A percentile compares a stretch with the other conserved stretches of the same genome.
These are phyloP conservation scores for Kockiozyma suomiensis DNA, from an alignment of 805 yeast genomes.

Conservation along the genomic window DNA sequence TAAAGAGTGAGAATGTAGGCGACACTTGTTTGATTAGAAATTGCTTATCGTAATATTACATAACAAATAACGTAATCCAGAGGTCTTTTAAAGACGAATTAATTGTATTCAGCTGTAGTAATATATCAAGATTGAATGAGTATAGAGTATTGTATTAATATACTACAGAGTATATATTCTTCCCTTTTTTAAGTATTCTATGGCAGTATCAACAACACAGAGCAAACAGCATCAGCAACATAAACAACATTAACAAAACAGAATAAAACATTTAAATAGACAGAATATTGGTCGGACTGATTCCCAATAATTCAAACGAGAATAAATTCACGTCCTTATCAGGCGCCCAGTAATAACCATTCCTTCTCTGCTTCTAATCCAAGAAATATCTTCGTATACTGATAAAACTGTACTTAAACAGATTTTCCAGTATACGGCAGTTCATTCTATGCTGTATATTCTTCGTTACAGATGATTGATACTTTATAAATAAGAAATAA, in stretches of 20 bases:
- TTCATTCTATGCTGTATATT: not conserved
- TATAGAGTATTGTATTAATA: too few relatives aligned
- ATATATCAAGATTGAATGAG: too few relatives aligned
- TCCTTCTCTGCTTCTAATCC: not conserved
- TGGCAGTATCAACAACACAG: too few relatives aligned
- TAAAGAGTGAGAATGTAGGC: not conserved
- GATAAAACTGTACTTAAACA: not conserved
- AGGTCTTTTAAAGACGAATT: too few relatives aligned
- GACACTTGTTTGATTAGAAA: not conserved
- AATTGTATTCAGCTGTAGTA: too few relatives aligned
- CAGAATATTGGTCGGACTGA: conserved; percentile 27
- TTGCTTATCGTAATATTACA: not conserved
- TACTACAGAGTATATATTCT: too few relatives aligned
- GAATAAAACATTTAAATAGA: not conserved
- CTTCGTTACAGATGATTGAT: not conserved
- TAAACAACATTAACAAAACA: not conserved
- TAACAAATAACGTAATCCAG: not conserved
- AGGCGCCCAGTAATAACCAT: conserved; percentile 32
- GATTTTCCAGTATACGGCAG: not conserved
- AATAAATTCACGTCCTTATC: conserved; percentile 13
- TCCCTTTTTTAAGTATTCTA: too few relatives aligned
- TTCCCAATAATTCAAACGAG: conserved; percentile 24
- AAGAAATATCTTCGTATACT: not conserved
- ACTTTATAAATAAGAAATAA: not conserved
- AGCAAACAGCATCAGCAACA: not conserved